Evolutionary conservation across 1,139 yeast species (phyloP), one percentile per base, ranked within the genome.

Genomic region (Geotrichum armillariae): DNA sequence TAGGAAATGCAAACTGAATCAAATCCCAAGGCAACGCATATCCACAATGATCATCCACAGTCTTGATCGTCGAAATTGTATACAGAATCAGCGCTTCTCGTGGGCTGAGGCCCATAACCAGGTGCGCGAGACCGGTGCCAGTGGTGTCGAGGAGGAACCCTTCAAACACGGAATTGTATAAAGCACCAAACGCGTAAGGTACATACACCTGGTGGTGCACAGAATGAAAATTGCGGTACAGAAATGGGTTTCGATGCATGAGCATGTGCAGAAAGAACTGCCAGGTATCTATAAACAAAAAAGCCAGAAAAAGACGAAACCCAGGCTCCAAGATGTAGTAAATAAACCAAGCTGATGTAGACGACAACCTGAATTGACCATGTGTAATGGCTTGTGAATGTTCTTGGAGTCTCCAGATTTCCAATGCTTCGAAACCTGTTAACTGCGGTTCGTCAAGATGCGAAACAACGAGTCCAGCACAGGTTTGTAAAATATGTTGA

Each of bases 1-100:
- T 93, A 55, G 98, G 98, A 77, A 93, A 93, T 14, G 91, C 52
- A 38, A 81, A 66, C 72, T 93, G 99, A 74, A 93, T 86, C 31
- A 91, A 82, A 67, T 93, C 99, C 67, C 73, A 86, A 16, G 98
- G 99, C 53, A 93, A 73, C 42, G 90, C 82, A 69, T 91, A 93
- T 17, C 99, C 99, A 69, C 98, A 93, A 69, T 93, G 99, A 68
- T 93, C 99, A 67, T 93, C 99, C 47, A 93, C 96, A 1, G 99
- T 93, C 70, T 93, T 93, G 78, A 93, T 70, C 4, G 99, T 93
- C 14, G 96, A 87, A 67, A 93, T 88, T 2, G 93, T 83, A 70
- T 77, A 93, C 53, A 93, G 73, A 18, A 85, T 59, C 32, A 86
- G 73, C 47, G 84, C 72, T 70, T 93, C 98, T 53, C 96, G 80